Evolutionary conservation across 2,329 filamentous ascomycete species (phyloP), one percentile per base, ranked within the genome.

Genomic region (Monilinia vaccinii-corymbosi): DNA sequence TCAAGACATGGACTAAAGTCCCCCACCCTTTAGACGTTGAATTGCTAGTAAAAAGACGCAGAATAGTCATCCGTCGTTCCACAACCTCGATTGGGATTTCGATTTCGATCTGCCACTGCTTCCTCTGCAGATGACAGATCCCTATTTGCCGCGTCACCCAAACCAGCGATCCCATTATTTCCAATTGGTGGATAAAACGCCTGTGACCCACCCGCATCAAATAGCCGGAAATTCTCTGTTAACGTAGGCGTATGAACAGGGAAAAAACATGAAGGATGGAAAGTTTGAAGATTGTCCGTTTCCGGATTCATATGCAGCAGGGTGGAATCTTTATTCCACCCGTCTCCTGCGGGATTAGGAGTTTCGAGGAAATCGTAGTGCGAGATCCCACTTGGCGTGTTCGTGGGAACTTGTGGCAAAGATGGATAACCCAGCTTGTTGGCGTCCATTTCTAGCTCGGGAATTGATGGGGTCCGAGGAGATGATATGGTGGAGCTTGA

Each of bases 1-100:
- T 32, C 0, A 16, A 44, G n/a, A 18, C 1, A 11, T 7, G 13
- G 13, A 0, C 4, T 0, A 32, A 18, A n/a, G 3, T 32, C 7
- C 7, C 13, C 4, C 7, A n/a, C n/a, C n/a, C n/a, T 21, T 13
- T 21, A 7, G 1, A 23, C 14, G 9, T 11, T 32, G 1, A 1
- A 7, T 31, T 4, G 1, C 25, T 53, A 53, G 13, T 53, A 53
- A n/a, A 44, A 53, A 6, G 48, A 18, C 10, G 14, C 2, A 18
- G 18, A 8, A 44, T 32, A 53, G 8, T 21, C 38, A 53, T 23
- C 18, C 8, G 38, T 11, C 9, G 25, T 3, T 23, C 8, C 25
- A 53, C 32, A 53, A 7, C n/a, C 25, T 18, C 8, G 25, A 44
- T 23, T 32, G n/a, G n/a, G n/a, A n/a, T n/a, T n/a, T 2, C 7